phyloP scores from a whole-genome alignment of 1,284 basidiomycete genomes.

The Exsudoporus floridanus region DNA sequence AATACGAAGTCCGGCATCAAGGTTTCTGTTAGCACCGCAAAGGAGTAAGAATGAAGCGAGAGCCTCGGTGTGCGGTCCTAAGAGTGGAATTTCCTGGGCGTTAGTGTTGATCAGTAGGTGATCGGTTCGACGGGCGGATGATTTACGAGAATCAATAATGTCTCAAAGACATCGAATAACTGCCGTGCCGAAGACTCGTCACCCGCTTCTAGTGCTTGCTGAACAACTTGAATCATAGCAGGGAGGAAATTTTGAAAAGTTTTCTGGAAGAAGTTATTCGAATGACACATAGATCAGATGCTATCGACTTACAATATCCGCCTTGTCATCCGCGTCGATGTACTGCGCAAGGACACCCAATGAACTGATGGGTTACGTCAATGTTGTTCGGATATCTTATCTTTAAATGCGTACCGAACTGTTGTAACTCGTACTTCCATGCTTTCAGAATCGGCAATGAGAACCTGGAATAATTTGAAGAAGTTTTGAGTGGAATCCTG shows the following conservation, averaged over 20 bases:
- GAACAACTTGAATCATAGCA: constrained; percentile 87
- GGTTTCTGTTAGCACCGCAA: constrained; percentile 78
- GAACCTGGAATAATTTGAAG: constrained; percentile 79
- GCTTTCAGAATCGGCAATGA: constrained; percentile 87
- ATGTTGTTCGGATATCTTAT: background rate
- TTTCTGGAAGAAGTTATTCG: constrained; percentile 49
- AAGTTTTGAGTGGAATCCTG: constrained; percentile 76
- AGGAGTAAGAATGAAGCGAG: constrained; percentile 88
- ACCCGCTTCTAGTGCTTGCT: constrained; percentile 79
- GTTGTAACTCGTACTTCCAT: constrained; percentile 92
- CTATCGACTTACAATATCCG: constrained; percentile 67
- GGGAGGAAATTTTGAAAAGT: constrained; percentile 90
- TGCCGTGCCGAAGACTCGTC: constrained; percentile 86
- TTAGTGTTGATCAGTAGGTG: constrained; percentile 5
- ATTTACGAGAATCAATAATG: constrained; percentile 84
- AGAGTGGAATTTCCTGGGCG: constrained; percentile 83
- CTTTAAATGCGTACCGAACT: constrained; percentile 54
- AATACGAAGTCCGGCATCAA: constrained; percentile 83
- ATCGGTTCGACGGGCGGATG: background rate
- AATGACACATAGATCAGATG: background rate
- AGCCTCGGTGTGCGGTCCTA: constrained; percentile 86
- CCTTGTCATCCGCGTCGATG: constrained; percentile 86
- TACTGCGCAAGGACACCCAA: constrained; percentile 94
- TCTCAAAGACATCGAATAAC: constrained; percentile 95
- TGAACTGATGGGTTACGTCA: constrained; percentile 49